phyloP scores from a whole-genome alignment of 1,139 yeast genomes.

The Suhomyces chickasaworum region DNA sequence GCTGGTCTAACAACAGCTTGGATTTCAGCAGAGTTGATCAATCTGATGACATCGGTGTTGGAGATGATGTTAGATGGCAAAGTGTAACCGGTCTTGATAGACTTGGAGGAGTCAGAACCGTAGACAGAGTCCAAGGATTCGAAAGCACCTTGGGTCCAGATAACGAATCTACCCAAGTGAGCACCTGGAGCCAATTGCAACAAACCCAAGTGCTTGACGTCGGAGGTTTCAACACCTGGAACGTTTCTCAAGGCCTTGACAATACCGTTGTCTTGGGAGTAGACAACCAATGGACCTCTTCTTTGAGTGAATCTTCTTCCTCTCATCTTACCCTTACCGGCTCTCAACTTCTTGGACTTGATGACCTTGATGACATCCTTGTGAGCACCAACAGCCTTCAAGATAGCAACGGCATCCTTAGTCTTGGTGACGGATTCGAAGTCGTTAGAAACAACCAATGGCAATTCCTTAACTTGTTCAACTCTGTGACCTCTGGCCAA shows the following conservation, averaged over 20 bases:
- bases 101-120: slow-evolving; percentile 88
- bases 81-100: slow-evolving; percentile 86
- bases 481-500: slow-evolving; percentile 99
- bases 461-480: slow-evolving; percentile 97
- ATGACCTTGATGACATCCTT: slow-evolving; percentile 97
- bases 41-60: slow-evolving; percentile 94
- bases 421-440: slow-evolving; percentile 94
- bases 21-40: slow-evolving; percentile 98
- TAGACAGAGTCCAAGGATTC: slow-evolving; percentile 95
- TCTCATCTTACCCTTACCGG: slow-evolving; percentile 99
- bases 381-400: slow-evolving; percentile 99
- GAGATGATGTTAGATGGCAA: slow-evolving; percentile 93
- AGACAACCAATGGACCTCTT: slow-evolving; percentile 99
- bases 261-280: slow-evolving; percentile 96
- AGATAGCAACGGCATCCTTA: slow-evolving; percentile 97
- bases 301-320: slow-evolving; percentile 99
- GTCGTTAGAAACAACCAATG: slow-evolving; percentile 94
- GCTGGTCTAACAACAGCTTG: slow-evolving; percentile 98
- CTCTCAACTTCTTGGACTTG: slow-evolving; percentile 98
- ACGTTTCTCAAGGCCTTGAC: slow-evolving; percentile 99
- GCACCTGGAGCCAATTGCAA: slow-evolving; percentile 99
- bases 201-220: slow-evolving; percentile 90
- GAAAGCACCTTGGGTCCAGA: slow-evolving; percentile 99
- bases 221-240: slow-evolving; percentile 99
- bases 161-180: slow-evolving; percentile 98